These are phyloP conservation scores for Colletotrichum viniferum DNA, from an alignment of 2,329 filamentous ascomycete genomes.

Conservation along the genomic window DNA sequence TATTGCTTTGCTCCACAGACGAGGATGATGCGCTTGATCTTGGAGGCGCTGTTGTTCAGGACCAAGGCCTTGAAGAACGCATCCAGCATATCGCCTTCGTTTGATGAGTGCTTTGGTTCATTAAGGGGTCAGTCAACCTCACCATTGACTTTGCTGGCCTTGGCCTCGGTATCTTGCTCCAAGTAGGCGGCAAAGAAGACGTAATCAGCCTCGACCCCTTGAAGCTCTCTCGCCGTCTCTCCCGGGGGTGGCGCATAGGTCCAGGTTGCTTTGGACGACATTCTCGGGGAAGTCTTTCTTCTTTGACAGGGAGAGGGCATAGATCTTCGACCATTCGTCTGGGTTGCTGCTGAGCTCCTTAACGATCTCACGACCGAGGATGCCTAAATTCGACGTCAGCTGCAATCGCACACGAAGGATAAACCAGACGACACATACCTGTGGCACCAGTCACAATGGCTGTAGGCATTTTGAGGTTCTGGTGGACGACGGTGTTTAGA, in stretches of 20 bases:
- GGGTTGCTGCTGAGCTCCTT: slow-evolving; percentile 20
- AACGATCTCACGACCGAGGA: slow-evolving; percentile 29
- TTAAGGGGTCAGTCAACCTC: background rate
- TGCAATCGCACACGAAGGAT: background rate
- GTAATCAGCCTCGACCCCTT: slow-evolving; percentile 25
- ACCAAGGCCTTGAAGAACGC: slow-evolving; percentile 52
- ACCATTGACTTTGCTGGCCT: slow-evolving; percentile 30
- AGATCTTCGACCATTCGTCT: slow-evolving; percentile 25
- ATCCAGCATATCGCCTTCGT: slow-evolving; percentile 41
- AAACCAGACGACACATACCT: background rate
- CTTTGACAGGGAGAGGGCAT: slow-evolving; percentile 28
- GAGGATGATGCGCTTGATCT: slow-evolving; percentile 49
- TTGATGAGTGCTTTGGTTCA: background rate
- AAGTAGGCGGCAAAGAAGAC: slow-evolving; percentile 29
- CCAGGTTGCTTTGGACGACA: slow-evolving; percentile 25
- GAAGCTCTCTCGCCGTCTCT: slow-evolving; percentile 27
- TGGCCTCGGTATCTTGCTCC: slow-evolving; percentile 19
- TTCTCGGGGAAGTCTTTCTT: slow-evolving; percentile 22
- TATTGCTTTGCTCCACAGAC: slow-evolving; percentile 57
- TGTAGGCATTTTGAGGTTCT: background rate
- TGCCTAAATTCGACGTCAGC: slow-evolving; percentile 7
- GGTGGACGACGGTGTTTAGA: background rate
- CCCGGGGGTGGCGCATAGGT: slow-evolving; percentile 16
- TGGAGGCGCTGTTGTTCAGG: slow-evolving; percentile 40
- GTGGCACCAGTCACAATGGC: background rate